Percentiles rank a stretch among this genome's conserved stretches.
Conservation (phyloP, 2,329 filamentous ascomycete genomes). For the Hirsutella thompsonii region DNA sequence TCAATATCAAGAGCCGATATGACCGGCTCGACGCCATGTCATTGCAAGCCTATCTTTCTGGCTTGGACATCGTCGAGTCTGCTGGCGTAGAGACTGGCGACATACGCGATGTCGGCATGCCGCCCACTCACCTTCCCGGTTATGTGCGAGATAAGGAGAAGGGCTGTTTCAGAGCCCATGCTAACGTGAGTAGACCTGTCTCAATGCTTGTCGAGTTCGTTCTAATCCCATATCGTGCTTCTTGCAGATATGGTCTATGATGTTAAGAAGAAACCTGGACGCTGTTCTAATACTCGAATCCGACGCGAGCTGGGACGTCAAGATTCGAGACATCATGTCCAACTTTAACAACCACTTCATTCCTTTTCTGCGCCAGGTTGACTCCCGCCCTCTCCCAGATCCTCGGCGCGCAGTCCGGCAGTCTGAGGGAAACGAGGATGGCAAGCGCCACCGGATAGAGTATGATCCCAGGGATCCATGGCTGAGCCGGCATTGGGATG, state of each 20-base stretch:
- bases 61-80: constrained; percentile 10
- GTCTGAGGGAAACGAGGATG: neutral
- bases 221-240: neutral
- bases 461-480: neutral
- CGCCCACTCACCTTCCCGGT: constrained; percentile 9
- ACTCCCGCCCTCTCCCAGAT: neutral
- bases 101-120: constrained; percentile 12
- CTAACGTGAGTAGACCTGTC: constrained; percentile 9
- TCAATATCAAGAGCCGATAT: constrained; percentile 12
- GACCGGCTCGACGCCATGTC: constrained; percentile 14
- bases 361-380: neutral
- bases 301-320: constrained; percentile 15
- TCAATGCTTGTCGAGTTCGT: neutral
- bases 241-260: constrained; percentile 13
- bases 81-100: constrained; percentile 9
- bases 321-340: constrained; percentile 12
- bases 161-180: constrained; percentile 15
- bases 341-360: constrained; percentile 6
- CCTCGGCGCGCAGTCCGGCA: neutral
- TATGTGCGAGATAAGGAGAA: constrained; percentile 10
- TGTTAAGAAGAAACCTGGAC: constrained; percentile 8
- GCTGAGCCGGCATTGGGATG: constrained; percentile 1
- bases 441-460: neutral
- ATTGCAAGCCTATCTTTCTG: constrained; percentile 14
- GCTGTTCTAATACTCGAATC: constrained; percentile 15